These are phyloP conservation scores for Globisporangium paroecandrum DNA, from an alignment of 352 stramenopile genomes.

Conservation along the genomic window DNA sequence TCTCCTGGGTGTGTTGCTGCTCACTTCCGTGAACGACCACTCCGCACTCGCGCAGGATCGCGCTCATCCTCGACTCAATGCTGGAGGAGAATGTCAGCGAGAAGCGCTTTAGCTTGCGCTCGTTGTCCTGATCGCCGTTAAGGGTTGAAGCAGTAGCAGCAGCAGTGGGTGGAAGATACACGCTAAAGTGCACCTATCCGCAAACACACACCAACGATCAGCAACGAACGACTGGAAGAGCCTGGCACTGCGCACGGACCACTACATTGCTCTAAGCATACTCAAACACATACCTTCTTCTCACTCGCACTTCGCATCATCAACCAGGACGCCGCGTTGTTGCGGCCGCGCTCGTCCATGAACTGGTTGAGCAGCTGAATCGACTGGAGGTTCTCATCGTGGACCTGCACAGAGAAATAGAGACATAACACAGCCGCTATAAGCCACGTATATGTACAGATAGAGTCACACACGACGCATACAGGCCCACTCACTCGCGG, in stretches of 20 bases:
- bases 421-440: too few relatives aligned
- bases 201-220: neutral
- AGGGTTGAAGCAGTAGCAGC: neutral
- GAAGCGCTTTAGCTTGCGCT: slow-evolving; percentile 41
- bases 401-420: slow-evolving; percentile 25
- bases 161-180: slow-evolving; percentile 18
- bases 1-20: neutral
- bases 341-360: slow-evolving; percentile 43
- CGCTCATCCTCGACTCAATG: slow-evolving; percentile 47
- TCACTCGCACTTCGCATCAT: neutral
- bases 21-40: slow-evolving; percentile 25
- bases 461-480: neutral
- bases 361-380: slow-evolving; percentile 74
- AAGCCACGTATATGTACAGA: neutral
- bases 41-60: slow-evolving; percentile 50
- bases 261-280: neutral
- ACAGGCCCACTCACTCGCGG: slow-evolving; percentile 23
- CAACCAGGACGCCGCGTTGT: slow-evolving; percentile 4
- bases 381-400: slow-evolving; percentile 68
- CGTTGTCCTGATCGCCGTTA: neutral
- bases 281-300: neutral
- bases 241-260: neutral
- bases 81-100: slow-evolving; percentile 36
- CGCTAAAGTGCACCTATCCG: slow-evolving; percentile 34
- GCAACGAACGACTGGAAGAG: neutral